Conservation (phyloP, 306 rosid genomes). For the Pterocarpus macrocarpus region DNA sequence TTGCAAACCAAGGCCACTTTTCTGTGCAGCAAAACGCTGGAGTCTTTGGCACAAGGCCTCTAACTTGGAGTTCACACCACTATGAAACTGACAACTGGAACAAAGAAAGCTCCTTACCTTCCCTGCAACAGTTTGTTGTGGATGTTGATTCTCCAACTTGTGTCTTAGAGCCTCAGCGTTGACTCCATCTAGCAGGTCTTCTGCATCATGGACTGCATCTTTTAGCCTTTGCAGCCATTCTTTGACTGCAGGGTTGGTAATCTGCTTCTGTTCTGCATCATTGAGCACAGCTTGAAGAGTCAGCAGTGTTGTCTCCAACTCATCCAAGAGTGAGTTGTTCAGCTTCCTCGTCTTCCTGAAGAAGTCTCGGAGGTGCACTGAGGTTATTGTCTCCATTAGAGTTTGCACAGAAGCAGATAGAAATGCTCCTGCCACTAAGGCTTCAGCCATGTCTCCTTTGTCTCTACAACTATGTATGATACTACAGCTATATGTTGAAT, state of each 20-base stretch:
- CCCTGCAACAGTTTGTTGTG: neutral
- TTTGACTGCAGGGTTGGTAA: neutral
- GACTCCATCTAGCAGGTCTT: conserved; percentile 21
- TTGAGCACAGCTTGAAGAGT: neutral
- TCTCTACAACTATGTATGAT: neutral
- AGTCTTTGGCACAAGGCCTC: conserved; percentile 43
- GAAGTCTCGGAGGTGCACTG: neutral
- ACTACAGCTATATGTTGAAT: neutral
- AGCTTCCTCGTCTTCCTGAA: conserved; percentile 7
- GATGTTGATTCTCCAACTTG: neutral
- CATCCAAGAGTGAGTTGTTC: conserved; percentile 9
- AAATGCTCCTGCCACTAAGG: conserved; percentile 8
- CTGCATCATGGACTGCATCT: conserved; percentile 39
- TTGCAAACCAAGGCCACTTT: conserved; percentile 44
- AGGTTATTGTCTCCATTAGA: neutral
- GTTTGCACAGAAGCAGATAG: neutral
- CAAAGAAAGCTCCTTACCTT: conserved; percentile 53
- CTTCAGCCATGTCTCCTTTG: conserved; percentile 11
- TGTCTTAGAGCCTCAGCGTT: neutral
- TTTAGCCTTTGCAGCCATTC: conserved; percentile 21
- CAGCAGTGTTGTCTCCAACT: neutral
- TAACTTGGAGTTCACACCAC: conserved; percentile 43
- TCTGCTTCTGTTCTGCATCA: conserved; percentile 31
- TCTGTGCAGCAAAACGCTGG: conserved; percentile 45
- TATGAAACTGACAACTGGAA: conserved; percentile 21